Percentiles rank a stretch among this genome's conserved stretches.
These are phyloP conservation scores for Stylonectria norvegica DNA, from an alignment of 2,329 filamentous ascomycete genomes.

Conservation along the genomic window DNA sequence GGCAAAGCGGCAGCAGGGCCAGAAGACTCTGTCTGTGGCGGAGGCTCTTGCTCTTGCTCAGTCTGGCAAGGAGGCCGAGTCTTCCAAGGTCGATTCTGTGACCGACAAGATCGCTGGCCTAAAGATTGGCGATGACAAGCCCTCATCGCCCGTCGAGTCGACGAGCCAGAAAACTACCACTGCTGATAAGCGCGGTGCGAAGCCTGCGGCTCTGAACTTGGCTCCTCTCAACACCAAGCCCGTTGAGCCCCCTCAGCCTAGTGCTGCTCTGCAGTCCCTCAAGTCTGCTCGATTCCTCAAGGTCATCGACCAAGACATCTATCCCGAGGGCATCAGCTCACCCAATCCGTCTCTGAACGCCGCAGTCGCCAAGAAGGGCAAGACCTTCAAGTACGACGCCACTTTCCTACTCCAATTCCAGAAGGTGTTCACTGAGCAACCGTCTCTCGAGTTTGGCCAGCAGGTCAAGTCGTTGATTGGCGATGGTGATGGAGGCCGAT, in stretches of 20 bases:
- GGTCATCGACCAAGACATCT: constrained; percentile 73
- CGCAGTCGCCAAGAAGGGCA: constrained; percentile 73
- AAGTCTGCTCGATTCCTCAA: constrained; percentile 87
- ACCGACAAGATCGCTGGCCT: constrained; percentile 51
- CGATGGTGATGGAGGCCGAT: constrained; percentile 63
- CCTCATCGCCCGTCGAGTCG: constrained; percentile 41
- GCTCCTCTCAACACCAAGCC: constrained; percentile 76
- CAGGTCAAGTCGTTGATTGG: constrained; percentile 86
- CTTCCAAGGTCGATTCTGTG: constrained; percentile 38
- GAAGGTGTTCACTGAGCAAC: constrained; percentile 93
- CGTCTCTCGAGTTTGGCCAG: constrained; percentile 86
- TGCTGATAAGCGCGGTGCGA: constrained; percentile 61
- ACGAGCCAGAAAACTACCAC: constrained; percentile 45
- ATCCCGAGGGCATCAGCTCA: constrained; percentile 79
- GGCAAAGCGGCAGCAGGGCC: constrained; percentile 49
- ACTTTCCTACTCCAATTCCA: constrained; percentile 96
- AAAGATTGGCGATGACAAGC: constrained; percentile 44
- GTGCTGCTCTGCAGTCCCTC: constrained; percentile 86
- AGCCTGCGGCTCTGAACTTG: constrained; percentile 86
- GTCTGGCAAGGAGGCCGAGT: constrained; percentile 38
- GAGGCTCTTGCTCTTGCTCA: constrained; percentile 47
- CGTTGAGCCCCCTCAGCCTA: constrained; percentile 88
- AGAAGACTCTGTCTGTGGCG: constrained; percentile 47
- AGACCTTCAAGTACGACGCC: constrained; percentile 90
- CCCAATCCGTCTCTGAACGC: constrained; percentile 89